Base-by-base conservation (phyloP, 306 rosid species). In the Begonia loranthoides region DNA sequence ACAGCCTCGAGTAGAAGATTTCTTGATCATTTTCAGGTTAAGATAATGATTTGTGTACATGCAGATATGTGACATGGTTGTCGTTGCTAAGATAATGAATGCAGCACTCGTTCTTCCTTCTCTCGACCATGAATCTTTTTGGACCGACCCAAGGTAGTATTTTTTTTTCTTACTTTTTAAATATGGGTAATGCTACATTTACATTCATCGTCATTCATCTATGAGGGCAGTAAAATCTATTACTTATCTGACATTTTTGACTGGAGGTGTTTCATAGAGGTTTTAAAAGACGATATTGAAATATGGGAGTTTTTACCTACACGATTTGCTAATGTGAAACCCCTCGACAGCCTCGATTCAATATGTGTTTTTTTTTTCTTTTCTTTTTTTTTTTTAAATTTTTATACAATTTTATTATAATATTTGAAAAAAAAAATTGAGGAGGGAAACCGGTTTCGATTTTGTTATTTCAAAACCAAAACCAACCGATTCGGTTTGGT, bases 31-130 rank as follows among this genome's bases (percentile, higher is more conserved):
- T 76, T 61, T 2, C 44, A 24, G 10, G 60, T 73, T 81, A 58
- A 81, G 54, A 17, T 49, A 14, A 15, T n/a, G 38, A 12, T 12
- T 17, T 50, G 15, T 57, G 21, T 59, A 54, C 51, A 17, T 69
- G 71, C 89, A 92, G 99, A 87, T 92, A 73, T 92, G 99, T 65
- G 99, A 92, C 60, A 92, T 92, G 99, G 99, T 92, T 67, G 99
- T 93, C 9, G 87, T 83, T 70, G 94, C 99, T 52, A 92, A 79
- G 86, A 73, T 92, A 60, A 79, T 80, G 96, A 87, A 87, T 75
- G 99, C 94, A 52, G 83, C 94, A 2, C 87, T 92, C 41, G 94
- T 92, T 22, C 89, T 92, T 75, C 99, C 99, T 43, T 71, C 85
- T 45, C 88, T 92, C 51, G 99, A 92, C 65, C 99, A 92, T 17